A percentile compares a stretch with the other conserved stretches of the same genome.
These are phyloP conservation scores for Pilasporangium apinafurcum DNA, from an alignment of 352 stramenopile genomes.

Conservation along the genomic window DNA sequence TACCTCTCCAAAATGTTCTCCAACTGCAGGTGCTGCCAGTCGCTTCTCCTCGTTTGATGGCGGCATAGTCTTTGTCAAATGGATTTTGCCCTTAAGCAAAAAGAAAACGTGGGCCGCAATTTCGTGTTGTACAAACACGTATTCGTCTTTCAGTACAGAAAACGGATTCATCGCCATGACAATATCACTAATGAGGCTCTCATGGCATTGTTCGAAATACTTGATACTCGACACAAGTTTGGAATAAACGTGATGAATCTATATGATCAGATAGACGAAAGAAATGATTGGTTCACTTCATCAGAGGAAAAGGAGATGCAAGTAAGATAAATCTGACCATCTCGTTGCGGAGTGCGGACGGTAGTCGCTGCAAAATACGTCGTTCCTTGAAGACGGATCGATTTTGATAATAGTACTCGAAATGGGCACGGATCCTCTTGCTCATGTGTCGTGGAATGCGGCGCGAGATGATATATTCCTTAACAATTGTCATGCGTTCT, in stretches of 20 bases:
- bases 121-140: constrained; percentile 73
- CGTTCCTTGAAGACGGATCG: constrained; percentile 79
- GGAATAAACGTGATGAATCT: constrained; percentile 72
- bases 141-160: constrained; percentile 67
- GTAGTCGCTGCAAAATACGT: constrained; percentile 55
- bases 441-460: constrained; percentile 63
- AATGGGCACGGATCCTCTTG: constrained; percentile 72
- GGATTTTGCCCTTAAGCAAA: constrained; percentile 65
- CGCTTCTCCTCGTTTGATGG: constrained; percentile 34
- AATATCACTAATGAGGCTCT: constrained; percentile 80
- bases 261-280: not conserved
- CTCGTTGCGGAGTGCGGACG: constrained; percentile 72
- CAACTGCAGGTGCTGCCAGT: constrained; percentile 32
- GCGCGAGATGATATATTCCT: constrained; percentile 82
- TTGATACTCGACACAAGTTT: constrained; percentile 65
- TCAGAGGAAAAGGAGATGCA: too few relatives aligned
- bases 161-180: constrained; percentile 80
- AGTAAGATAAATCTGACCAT: constrained; percentile 37
- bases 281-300: too few relatives aligned
- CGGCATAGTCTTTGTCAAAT: constrained; percentile 48
- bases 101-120: constrained; percentile 85
- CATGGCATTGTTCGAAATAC: constrained; percentile 71
- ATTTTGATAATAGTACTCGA: constrained; percentile 85
- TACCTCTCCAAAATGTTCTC: constrained; percentile 82
- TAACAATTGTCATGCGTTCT: constrained; percentile 74